phyloP scores from a whole-genome alignment of 495 filamentous ascomycete species.

The Jackrogersella minutella region DNA sequence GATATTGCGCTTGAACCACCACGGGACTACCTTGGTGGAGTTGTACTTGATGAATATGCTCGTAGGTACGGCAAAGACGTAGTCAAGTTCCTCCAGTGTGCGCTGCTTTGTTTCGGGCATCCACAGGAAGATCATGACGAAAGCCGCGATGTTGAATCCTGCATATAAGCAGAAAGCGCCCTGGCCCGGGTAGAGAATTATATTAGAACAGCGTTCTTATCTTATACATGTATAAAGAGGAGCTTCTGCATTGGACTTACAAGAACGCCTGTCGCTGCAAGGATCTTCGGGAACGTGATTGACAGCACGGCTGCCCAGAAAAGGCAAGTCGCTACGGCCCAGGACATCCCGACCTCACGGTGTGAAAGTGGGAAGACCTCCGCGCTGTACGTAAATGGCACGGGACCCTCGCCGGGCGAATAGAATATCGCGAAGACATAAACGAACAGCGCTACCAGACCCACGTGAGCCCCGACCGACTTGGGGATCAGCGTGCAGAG shows the following conservation, averaged over 20 bases:
- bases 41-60: conserved; percentile 60
- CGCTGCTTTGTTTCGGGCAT: conserved; percentile 82
- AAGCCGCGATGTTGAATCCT: conserved; percentile 71
- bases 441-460: conserved; percentile 68
- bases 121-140: conserved; percentile 76
- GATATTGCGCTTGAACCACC: conserved; percentile 62
- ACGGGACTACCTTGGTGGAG: conserved; percentile 56
- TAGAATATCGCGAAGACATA: conserved; percentile 74
- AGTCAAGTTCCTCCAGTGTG: conserved; percentile 72
- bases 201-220: conserved; percentile 5
- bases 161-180: conserved; percentile 68
- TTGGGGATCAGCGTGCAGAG: conserved; percentile 65
- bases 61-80: conserved; percentile 63
- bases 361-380: conserved; percentile 83
- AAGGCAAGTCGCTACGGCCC: conserved; percentile 75
- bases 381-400: conserved; percentile 78
- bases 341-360: conserved; percentile 78
- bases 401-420: conserved; percentile 74
- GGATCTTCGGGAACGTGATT: conserved; percentile 74
- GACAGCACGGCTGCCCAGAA: conserved; percentile 78
- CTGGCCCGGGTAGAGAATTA: conserved; percentile 33
- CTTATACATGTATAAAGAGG: not conserved
- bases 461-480: conserved; percentile 54
- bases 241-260: conserved; percentile 41
- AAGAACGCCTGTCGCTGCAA: conserved; percentile 59